Evolutionary conservation across 2,329 filamentous ascomycete species (phyloP).

Genomic region (Neonectria punicea): DNA sequence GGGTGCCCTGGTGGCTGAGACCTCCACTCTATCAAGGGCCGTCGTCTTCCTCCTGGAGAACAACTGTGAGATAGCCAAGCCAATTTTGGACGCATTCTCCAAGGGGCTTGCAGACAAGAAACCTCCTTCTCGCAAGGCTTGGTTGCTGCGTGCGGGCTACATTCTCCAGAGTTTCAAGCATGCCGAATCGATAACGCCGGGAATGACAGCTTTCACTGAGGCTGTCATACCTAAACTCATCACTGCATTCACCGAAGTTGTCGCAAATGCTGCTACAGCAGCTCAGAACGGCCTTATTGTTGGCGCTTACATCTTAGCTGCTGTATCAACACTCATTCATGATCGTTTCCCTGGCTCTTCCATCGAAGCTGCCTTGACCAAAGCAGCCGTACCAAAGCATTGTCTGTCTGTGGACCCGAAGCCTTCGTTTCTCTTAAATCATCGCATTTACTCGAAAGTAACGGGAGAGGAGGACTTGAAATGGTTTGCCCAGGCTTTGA

Average conservation of each 20-base stretch:
- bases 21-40: slow-evolving; percentile 75
- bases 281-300: slow-evolving; percentile 86
- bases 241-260: slow-evolving; percentile 80
- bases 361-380: slow-evolving; percentile 58
- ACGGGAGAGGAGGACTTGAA: slow-evolving; percentile 77
- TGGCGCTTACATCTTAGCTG: slow-evolving; percentile 78
- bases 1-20: slow-evolving; percentile 79
- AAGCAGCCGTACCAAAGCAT: slow-evolving; percentile 71
- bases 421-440: slow-evolving; percentile 86
- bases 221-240: slow-evolving; percentile 65
- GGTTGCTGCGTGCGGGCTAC: slow-evolving; percentile 80
- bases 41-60: slow-evolving; percentile 70
- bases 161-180: slow-evolving; percentile 69
- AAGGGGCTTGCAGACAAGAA: slow-evolving; percentile 93
- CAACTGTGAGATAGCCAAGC: slow-evolving; percentile 70
- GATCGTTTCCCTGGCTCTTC: slow-evolving; percentile 65
- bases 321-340: slow-evolving; percentile 68
- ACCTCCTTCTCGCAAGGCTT: slow-evolving; percentile 77
- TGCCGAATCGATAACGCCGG: slow-evolving; percentile 56
- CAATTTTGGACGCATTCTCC: slow-evolving; percentile 74
- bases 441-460: slow-evolving; percentile 86
- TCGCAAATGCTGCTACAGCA: slow-evolving; percentile 79
- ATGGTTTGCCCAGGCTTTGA: slow-evolving; percentile 80
- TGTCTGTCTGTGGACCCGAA: slow-evolving; percentile 79
- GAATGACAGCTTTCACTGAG: slow-evolving; percentile 63